A percentile compares a stretch with the other conserved stretches of the same genome.
phyloP scores from a whole-genome alignment of 2,329 filamentous ascomycete species.

The Phialocephala sp. region DNA sequence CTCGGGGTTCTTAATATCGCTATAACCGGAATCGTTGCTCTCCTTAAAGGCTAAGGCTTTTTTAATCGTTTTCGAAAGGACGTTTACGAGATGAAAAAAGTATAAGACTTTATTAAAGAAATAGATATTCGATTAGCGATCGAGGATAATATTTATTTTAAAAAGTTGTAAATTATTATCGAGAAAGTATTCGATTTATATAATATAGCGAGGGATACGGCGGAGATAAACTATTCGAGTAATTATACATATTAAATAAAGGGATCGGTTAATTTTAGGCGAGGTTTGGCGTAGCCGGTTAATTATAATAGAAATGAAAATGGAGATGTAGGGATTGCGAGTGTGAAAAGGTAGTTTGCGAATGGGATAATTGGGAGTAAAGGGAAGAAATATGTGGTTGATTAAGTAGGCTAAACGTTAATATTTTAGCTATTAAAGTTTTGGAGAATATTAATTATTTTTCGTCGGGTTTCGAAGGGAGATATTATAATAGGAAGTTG shows the following conservation, averaged over 20 bases:
- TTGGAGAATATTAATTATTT: slow-evolving; percentile 4
- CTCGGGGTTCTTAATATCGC: slow-evolving; percentile 68
- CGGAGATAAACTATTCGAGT: slow-evolving; percentile 37
- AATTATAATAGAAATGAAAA: background rate
- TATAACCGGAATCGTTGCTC: slow-evolving; percentile 65
- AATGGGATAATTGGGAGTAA: slow-evolving; percentile 1
- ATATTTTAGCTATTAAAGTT: background rate
- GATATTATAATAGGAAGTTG: background rate
- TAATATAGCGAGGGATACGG: slow-evolving; percentile 37
- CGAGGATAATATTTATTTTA: slow-evolving; percentile 24
- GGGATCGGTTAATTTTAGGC: background rate
- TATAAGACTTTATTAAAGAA: slow-evolving; percentile 61
- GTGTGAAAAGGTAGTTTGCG: background rate
- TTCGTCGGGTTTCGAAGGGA: background rate
- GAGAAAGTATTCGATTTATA: slow-evolving; percentile 38
- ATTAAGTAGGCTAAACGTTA: background rate
- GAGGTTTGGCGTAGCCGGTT: background rate
- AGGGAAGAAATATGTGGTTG: slow-evolving; percentile 18
- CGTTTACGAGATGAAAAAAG: slow-evolving; percentile 51
- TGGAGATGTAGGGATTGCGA: background rate
- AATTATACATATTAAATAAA: slow-evolving; percentile 37
- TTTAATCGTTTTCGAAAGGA: slow-evolving; percentile 54
- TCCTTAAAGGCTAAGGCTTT: slow-evolving; percentile 57
- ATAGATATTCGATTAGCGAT: slow-evolving; percentile 52
- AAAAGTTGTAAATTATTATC: slow-evolving; percentile 35